Percentiles rank a stretch among this genome's conserved stretches.
Conservation (phyloP, 352 stramenopile genomes). For the Pythium myriotylum region DNA sequence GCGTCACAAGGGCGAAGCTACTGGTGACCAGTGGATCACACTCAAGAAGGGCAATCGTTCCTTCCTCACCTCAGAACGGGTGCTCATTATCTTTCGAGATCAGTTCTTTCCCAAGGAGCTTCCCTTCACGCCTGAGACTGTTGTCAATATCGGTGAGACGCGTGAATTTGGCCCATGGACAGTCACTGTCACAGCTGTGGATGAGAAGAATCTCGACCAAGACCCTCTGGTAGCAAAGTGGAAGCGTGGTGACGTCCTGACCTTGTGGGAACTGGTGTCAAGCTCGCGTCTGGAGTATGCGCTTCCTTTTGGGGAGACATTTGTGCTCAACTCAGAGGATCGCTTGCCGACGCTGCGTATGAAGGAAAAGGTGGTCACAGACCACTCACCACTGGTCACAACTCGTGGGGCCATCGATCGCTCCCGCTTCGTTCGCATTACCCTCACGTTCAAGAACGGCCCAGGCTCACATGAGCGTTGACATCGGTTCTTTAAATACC, state of each 20-base stretch:
- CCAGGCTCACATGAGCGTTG: conserved; percentile 9
- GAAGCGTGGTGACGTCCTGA: conserved; percentile 36
- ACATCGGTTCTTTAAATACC: not conserved
- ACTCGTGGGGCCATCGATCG: conserved; percentile 8
- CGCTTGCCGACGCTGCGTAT: conserved; percentile 54
- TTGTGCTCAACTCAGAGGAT: conserved; percentile 63
- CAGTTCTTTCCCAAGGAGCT: conserved; percentile 55
- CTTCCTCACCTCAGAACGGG: conserved; percentile 62
- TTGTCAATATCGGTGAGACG: conserved; percentile 35
- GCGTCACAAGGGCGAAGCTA: conserved; percentile 41
- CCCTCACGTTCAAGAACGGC: conserved; percentile 19
- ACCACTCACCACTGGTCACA: conserved; percentile 70
- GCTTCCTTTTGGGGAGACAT: conserved; percentile 39
- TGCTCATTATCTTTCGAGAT: conserved; percentile 83
- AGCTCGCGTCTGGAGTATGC: conserved; percentile 58
- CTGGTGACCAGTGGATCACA: conserved; percentile 70
- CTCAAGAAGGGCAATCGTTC: conserved; percentile 86
- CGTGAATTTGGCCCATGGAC: conserved; percentile 66
- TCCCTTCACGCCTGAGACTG: conserved; percentile 24
- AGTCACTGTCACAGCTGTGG: conserved; percentile 37
- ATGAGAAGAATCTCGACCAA: not conserved
- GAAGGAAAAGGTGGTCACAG: conserved; percentile 74
- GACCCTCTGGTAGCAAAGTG: conserved; percentile 33
- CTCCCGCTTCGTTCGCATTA: conserved; percentile 20
- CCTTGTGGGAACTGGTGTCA: conserved; percentile 62